These are phyloP conservation scores for Fusarium verticillioides DNA, from an alignment of 2,329 filamentous ascomycete species.

Conservation along the genomic window DNA sequence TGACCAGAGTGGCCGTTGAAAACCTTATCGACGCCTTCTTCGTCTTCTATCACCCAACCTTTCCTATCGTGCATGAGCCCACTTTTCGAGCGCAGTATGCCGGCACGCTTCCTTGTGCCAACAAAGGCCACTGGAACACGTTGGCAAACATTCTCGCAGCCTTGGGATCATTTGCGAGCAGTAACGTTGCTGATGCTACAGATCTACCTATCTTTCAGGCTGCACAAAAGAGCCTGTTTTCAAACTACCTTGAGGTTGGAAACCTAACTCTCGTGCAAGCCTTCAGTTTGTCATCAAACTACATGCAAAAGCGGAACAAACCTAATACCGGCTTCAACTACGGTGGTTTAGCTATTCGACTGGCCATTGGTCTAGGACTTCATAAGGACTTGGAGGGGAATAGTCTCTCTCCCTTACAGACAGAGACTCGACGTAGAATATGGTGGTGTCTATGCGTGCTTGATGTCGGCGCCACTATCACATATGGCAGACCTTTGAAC, in stretches of 20 bases:
- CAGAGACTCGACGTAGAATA: conserved; percentile 21
- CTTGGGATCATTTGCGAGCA: conserved; percentile 22
- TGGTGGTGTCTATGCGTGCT: conserved; percentile 32
- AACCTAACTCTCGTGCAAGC: conserved; percentile 29
- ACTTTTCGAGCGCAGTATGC: conserved; percentile 28
- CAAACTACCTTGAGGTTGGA: conserved; percentile 27
- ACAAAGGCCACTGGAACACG: conserved; percentile 22
- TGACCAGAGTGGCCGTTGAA: conserved; percentile 23
- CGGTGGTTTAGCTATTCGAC: conserved; percentile 12
- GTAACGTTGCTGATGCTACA: not conserved
- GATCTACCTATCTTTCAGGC: conserved; percentile 23
- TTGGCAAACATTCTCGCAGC: conserved; percentile 17
- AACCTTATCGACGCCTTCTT: conserved; percentile 30
- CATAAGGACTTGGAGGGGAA: conserved; percentile 20
- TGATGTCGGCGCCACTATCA: conserved; percentile 24
- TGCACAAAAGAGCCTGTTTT: conserved; percentile 20
- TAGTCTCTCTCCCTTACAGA: conserved; percentile 7
- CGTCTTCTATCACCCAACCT: conserved; percentile 18
- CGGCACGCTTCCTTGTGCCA: conserved; percentile 14
- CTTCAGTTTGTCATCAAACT: conserved; percentile 9
- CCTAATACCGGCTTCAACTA: conserved; percentile 28
- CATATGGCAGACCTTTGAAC: conserved; percentile 25
- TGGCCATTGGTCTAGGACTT: conserved; percentile 17
- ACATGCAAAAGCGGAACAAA: conserved; percentile 30
- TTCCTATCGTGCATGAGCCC: conserved; percentile 29